These are phyloP conservation scores for Gossypium schwendimanii DNA, from an alignment of 441 rosid genomes.

Conservation along the genomic window DNA sequence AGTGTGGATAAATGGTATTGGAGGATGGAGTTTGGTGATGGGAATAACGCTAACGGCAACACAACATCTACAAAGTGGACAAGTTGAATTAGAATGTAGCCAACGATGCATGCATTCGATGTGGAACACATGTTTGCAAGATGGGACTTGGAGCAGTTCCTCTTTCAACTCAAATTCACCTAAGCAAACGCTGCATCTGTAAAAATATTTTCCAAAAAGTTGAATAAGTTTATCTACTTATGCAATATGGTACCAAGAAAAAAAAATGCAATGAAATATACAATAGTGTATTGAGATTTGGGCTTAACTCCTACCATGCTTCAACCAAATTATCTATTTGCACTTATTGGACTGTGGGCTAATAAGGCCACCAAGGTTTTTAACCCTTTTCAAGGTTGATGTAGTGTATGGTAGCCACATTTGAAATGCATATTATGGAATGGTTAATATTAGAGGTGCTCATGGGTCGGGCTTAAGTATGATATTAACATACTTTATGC, in stretches of 20 bases:
- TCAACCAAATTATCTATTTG: background rate
- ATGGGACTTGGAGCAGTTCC: conserved; percentile 73
- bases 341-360: background rate
- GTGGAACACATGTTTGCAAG: conserved; percentile 84
- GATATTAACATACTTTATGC: too few species aligned
- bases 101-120: conserved; percentile 71
- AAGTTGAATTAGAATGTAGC: conserved; percentile 79
- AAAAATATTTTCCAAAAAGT: background rate
- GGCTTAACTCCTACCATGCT: background rate
- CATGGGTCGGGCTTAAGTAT: fast-evolving
- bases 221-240: background rate
- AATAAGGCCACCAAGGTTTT: background rate
- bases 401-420: background rate
- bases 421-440: background rate
- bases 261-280: background rate
- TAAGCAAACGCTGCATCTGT: conserved; percentile 87
- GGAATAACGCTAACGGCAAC: conserved; percentile 36
- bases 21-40: conserved; percentile 22
- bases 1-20: conserved; percentile 6
- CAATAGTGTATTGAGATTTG: background rate
- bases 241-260: background rate
- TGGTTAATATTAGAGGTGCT: too few species aligned
- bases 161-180: conserved; percentile 82
- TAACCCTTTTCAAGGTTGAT: background rate
- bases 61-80: conserved; percentile 85